These are phyloP conservation scores for Silene uniflora DNA, from an alignment of 148 eudicot genomes.

Conservation along the genomic window DNA sequence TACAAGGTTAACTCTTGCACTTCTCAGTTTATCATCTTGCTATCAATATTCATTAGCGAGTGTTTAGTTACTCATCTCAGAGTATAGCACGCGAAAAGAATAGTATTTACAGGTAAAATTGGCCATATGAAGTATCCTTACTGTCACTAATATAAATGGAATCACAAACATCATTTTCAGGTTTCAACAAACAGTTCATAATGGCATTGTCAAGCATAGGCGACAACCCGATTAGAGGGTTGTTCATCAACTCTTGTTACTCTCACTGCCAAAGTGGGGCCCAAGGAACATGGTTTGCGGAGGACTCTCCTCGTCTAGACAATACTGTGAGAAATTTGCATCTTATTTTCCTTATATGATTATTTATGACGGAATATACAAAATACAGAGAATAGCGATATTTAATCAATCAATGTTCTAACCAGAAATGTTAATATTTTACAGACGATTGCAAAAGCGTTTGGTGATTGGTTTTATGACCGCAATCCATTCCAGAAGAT, in stretches of 20 bases:
- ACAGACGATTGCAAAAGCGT: constrained; percentile 79
- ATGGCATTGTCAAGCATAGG: neutral
- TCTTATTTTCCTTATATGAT: constrained; percentile 1
- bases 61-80: too few relatives aligned
- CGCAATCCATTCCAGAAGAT: constrained; percentile 67
- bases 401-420: neutral
- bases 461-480: constrained; percentile 82
- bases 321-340: neutral
- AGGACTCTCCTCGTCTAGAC: constrained; percentile 11
- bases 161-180: neutral
- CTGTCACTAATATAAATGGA: neutral
- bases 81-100: too few relatives aligned
- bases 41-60: too few relatives aligned
- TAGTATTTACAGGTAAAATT: neutral
- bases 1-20: neutral
- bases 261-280: constrained; percentile 7
- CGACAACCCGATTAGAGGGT: constrained; percentile 8
- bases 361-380: neutral
- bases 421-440: neutral
- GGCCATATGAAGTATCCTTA: neutral
- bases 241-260: constrained; percentile 17
- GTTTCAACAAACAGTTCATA: constrained; percentile 6
- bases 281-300: constrained; percentile 4
- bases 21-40: too few relatives aligned
- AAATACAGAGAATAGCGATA: neutral